Evolutionary conservation across 31 red algal genomes (phyloP).

Genomic region (Odonthalia washingtoniensis): DNA sequence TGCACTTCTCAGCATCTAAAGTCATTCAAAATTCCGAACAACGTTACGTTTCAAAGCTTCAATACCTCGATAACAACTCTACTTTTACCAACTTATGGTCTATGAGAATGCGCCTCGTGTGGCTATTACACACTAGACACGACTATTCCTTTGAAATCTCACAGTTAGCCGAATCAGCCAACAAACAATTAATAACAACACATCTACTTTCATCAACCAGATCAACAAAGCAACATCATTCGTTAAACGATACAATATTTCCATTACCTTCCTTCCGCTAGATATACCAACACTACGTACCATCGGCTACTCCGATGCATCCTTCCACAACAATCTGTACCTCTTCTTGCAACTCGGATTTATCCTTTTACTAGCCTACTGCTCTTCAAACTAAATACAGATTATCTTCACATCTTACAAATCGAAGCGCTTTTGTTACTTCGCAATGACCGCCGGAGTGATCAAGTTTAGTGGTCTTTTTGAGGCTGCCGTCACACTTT

Average conservation of each 20-base stretch:
- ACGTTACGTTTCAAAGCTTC: neutral
- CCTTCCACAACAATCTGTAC: too few relatives aligned
- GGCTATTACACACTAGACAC: too few relatives aligned
- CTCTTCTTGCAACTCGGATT: too few relatives aligned
- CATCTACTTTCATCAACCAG: too few relatives aligned
- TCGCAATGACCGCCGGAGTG: neutral
- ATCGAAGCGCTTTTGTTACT: neutral
- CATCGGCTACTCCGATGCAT: neutral
- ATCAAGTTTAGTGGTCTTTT: neutral
- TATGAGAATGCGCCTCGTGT: neutral
- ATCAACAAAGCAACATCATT: too few relatives aligned
- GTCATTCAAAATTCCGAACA: neutral
- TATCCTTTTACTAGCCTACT: neutral
- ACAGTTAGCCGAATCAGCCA: too few relatives aligned
- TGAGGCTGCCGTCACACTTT: slow-evolving; percentile 4
- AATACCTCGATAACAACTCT: neutral
- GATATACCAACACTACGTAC: neutral
- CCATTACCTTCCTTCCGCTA: neutral
- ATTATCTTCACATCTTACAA: neutral
- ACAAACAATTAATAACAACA: too few relatives aligned
- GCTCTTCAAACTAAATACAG: neutral
- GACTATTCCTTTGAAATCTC: neutral
- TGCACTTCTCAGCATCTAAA: neutral
- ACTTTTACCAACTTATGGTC: neutral
- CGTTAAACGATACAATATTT: neutral